These are phyloP conservation scores for Ophiocordyceps camponoti-leonardi DNA, from an alignment of 2,329 filamentous ascomycete genomes.

Conservation along the genomic window DNA sequence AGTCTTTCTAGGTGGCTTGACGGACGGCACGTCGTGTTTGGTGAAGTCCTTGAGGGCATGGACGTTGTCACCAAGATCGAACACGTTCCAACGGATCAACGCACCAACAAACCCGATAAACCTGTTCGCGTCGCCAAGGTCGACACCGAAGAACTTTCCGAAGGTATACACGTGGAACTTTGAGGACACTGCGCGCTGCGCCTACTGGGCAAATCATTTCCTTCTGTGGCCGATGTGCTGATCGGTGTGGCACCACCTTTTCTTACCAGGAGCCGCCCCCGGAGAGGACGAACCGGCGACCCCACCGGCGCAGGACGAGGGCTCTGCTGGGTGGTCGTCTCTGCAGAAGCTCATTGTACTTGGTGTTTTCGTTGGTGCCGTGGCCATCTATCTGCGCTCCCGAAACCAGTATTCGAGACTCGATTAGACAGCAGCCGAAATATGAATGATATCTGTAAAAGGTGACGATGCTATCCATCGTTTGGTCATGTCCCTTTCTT, in stretches of 20 bases:
- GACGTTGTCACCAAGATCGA: constrained; percentile 68
- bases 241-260: constrained; percentile 10
- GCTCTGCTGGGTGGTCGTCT: constrained; percentile 13
- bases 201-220: constrained; percentile 2
- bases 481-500: too few relatives aligned
- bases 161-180: constrained; percentile 89
- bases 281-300: not conserved
- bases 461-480: not conserved
- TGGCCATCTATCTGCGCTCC: constrained; percentile 27
- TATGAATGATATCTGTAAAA: not conserved
- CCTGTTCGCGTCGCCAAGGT: constrained; percentile 65
- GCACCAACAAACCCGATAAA: constrained; percentile 50
- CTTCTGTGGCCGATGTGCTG: constrained; percentile 15
- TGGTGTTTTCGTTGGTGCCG: constrained; percentile 25
- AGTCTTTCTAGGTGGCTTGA: constrained; percentile 52
- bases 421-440: not conserved
- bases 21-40: constrained; percentile 73
- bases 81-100: constrained; percentile 41
- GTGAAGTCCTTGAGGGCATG: constrained; percentile 75
- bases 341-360: constrained; percentile 34
- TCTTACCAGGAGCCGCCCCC: constrained; percentile 8
- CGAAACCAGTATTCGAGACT: constrained; percentile 13
- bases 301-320: not conserved
- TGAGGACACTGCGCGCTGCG: constrained; percentile 25
- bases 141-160: constrained; percentile 68